A percentile compares a stretch with the other conserved stretches of the same genome.
Evolutionary conservation across 768 basidiomycete species (phyloP).

Genomic region (Fibroporia radiculosa): DNA sequence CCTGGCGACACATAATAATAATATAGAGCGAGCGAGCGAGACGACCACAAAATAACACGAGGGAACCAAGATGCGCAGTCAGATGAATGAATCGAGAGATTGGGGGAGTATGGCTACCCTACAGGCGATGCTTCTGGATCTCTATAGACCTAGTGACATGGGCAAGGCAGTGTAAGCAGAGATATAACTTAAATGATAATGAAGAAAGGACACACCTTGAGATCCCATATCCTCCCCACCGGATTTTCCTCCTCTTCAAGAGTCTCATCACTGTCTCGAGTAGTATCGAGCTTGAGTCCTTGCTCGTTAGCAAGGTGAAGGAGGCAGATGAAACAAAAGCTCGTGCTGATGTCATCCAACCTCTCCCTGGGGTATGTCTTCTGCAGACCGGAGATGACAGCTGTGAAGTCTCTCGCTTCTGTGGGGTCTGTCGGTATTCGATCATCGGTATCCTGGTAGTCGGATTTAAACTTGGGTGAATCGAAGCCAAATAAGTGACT

Average conservation of each 20-base stretch:
- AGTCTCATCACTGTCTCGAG: slow-evolving; percentile 28
- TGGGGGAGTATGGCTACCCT: background rate
- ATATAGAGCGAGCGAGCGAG: no score
- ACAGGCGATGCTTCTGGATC: slow-evolving; percentile 15
- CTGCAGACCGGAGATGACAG: slow-evolving; percentile 78
- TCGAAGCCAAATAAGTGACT: background rate
- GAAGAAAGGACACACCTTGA: slow-evolving; percentile 59
- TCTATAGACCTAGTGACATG: slow-evolving; percentile 16
- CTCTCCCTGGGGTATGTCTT: slow-evolving; percentile 84
- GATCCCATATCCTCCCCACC: slow-evolving; percentile 68
- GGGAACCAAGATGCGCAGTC: no score
- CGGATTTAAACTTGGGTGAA: background rate
- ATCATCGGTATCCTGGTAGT: slow-evolving; percentile 46
- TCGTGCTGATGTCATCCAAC: slow-evolving; percentile 97
- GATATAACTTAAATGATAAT: no score
- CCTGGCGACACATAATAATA: no score
- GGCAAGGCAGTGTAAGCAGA: background rate
- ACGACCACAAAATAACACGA: no score
- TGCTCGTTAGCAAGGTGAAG: slow-evolving; percentile 96
- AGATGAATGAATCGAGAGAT: no score
- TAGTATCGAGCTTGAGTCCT: slow-evolving; percentile 72
- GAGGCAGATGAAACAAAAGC: slow-evolving; percentile 98
- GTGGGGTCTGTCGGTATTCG: slow-evolving; percentile 49
- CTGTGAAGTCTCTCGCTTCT: slow-evolving; percentile 64
- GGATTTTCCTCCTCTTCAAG: slow-evolving; percentile 35